phyloP scores from a whole-genome alignment of 2,329 filamentous ascomycete genomes.

The Pseudocercospora fuligena region DNA sequence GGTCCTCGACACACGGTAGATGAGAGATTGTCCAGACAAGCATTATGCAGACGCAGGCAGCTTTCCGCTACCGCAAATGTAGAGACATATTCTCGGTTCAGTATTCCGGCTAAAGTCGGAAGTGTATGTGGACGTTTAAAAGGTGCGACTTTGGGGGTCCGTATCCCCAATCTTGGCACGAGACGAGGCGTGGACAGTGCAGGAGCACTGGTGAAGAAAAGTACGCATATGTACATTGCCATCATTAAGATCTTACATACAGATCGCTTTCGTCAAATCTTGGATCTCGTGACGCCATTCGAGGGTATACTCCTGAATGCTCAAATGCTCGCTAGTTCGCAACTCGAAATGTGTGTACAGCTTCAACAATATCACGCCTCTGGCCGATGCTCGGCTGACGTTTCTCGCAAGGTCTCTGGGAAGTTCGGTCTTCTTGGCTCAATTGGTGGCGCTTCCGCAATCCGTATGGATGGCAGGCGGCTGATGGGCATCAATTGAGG shows the following conservation, averaged over 20 bases:
- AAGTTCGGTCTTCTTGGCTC: conserved; percentile 28
- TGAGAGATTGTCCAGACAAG: neutral
- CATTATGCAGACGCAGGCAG: neutral
- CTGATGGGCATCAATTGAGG: conserved; percentile 46
- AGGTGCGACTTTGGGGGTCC: no score
- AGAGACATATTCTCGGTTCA: neutral
- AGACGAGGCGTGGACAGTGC: neutral
- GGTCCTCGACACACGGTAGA: neutral
- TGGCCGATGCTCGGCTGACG: conserved; percentile 20
- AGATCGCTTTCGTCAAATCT: conserved; percentile 26
- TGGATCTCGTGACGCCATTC: conserved; percentile 20
- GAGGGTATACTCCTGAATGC: neutral
- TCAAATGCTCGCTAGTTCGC: conserved; percentile 4
- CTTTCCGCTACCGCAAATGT: neutral
- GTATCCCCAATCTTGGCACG: neutral
- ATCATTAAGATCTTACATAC: conserved; percentile 6
- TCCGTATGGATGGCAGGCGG: conserved; percentile 50
- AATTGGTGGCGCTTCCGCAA: conserved; percentile 45
- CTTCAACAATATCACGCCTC: conserved; percentile 8
- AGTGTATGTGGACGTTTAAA: neutral
- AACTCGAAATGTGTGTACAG: neutral
- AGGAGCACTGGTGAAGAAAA: neutral
- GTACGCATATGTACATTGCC: neutral
- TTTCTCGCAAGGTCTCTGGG: conserved; percentile 21
- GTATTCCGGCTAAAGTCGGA: neutral